Evolutionary conservation across 257 asterid species (phyloP), one percentile per base, ranked within the genome.

Genomic region (Solanum sitiens): DNA sequence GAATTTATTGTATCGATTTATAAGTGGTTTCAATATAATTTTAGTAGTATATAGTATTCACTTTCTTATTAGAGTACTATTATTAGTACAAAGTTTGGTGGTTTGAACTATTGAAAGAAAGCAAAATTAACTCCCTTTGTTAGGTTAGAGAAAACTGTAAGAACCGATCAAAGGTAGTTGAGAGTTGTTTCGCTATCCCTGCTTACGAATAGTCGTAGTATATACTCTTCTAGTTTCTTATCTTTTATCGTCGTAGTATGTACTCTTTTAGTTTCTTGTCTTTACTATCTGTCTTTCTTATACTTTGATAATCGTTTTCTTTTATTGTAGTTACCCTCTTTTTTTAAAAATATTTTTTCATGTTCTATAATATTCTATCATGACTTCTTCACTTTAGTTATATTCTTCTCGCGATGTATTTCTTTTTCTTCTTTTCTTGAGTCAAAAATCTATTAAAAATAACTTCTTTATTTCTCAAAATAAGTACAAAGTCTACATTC

Each of bases 201-300:
- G 6, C 63, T 18, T 6, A 53, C 4, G 9, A 18, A 53, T 53
- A 16, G 11, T 56, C 11, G 0, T 53, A 56, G n/a, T 18, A 56
- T 18, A 27, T 56, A 18, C 4, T 7, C 0, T 0, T 56, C 0
- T 56, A 56, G 0, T 56, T 56, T 27, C 30, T 27, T 27, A 27
- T 27, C 30, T 3, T 32, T 35, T 8, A 59, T 59, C 2, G 5
- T 59, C 12, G 0, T 56, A 59, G 25, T 3, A 59, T 21, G 1
- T 56, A 21, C 6, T 3, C 2, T 0, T 59, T 0, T 59, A 59
- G 0, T 59, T 59, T 59, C 0, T 59, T 21, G 11, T 59, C 12
- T 21, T 0, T 59, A 59, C 5, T 3, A 59, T 21, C 6, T 7
- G 67, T 21, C 1, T 2, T 59, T 21, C 12, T 59, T 8, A 2